phyloP scores from a whole-genome alignment of 805 yeast genomes.

The Brettanomyces anomalus region DNA sequence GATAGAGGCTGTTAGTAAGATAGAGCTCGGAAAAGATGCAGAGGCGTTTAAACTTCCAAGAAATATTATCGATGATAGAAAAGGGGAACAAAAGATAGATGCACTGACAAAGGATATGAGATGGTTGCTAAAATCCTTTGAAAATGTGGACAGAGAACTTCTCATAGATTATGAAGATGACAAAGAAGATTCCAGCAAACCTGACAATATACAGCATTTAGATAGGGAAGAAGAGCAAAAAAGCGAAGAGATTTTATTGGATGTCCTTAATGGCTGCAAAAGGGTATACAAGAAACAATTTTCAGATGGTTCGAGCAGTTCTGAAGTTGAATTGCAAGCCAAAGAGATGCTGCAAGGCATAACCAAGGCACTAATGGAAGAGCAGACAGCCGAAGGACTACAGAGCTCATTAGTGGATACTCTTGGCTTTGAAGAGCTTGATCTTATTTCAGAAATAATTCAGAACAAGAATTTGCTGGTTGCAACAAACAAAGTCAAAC shows the following conservation, averaged over 20 bases:
- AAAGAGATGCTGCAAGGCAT: slow-evolving; percentile 20
- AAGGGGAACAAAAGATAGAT: slow-evolving; percentile 17
- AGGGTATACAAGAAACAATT: slow-evolving; percentile 22
- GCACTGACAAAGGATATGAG: slow-evolving; percentile 13
- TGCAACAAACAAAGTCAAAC: background rate
- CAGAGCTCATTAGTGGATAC: slow-evolving; percentile 72
- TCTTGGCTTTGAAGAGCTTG: slow-evolving; percentile 81
- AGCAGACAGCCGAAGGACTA: slow-evolving; percentile 43
- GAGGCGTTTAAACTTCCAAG: slow-evolving; percentile 19
- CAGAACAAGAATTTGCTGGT: slow-evolving; percentile 32
- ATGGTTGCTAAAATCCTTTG: slow-evolving; percentile 24
- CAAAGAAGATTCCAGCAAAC: slow-evolving; percentile 3
- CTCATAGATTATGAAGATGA: slow-evolving; percentile 10
- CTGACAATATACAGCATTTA: background rate
- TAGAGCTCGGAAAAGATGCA: slow-evolving; percentile 17
- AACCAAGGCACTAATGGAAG: slow-evolving; percentile 25
- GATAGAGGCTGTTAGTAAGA: slow-evolving; percentile 36
- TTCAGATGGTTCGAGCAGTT: slow-evolving; percentile 12
- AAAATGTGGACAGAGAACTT: slow-evolving; percentile 18
- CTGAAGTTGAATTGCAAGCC: slow-evolving; percentile 5
- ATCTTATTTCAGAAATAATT: slow-evolving; percentile 57
- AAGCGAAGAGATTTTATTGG: slow-evolving; percentile 10
- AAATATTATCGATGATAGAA: slow-evolving; percentile 24
- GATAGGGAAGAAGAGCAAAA: slow-evolving; percentile 4
- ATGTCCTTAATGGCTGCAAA: slow-evolving; percentile 15